Evolutionary conservation across 352 stramenopile genomes (phyloP), one percentile per base, ranked within the genome.

Genomic region (Thalassiosira livingstoniorum): DNA sequence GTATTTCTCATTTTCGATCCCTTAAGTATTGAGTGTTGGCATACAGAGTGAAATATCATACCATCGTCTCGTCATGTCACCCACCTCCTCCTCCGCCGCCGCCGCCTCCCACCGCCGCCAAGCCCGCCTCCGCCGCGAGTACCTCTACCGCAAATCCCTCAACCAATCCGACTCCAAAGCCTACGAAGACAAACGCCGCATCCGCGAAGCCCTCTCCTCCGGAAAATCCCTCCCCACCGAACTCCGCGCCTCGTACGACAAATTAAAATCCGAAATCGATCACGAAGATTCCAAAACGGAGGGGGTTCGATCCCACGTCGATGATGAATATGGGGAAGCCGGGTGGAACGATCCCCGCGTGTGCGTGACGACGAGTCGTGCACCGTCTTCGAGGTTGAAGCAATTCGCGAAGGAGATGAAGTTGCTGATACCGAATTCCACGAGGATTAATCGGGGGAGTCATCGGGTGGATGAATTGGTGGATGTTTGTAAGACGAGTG

Each of bases 351-450:
- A 99, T 88, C 98, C 98, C 37, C 98, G 98, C 74, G 94, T 99
- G 45, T 99, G 97, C 75, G 96, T 99, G 35, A 99, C 97, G 5
- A 99, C 98, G 47, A 98, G 96, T 57, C 96, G 97, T 42, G 96
- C 98, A 85, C 98, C 98, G 32, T 98, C 93, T 66, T 97, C 95
- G 58, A 96, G 98, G 15, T 93, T 99, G 32, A 99, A 99, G 87
- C 97, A 99, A 91, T 99, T 99, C 89, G 95, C 97, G n/a, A 99
- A 99, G 93, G 98, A 99, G 93, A 93, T 99, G 54, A 98, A 98
- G 35, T 62, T 95, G 5, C 47, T 99, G 60, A 97, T 99, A 84
- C 98, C 98, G 29, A 99, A 99, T 86, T 96, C 97, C 23, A 97
- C 98, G 51, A 91, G 97, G 25, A 94, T 99, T 39, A 99, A 99